Evolutionary conservation across 164 flowering plant species (phyloP).

Genomic region (Hamamelis virginiana): DNA sequence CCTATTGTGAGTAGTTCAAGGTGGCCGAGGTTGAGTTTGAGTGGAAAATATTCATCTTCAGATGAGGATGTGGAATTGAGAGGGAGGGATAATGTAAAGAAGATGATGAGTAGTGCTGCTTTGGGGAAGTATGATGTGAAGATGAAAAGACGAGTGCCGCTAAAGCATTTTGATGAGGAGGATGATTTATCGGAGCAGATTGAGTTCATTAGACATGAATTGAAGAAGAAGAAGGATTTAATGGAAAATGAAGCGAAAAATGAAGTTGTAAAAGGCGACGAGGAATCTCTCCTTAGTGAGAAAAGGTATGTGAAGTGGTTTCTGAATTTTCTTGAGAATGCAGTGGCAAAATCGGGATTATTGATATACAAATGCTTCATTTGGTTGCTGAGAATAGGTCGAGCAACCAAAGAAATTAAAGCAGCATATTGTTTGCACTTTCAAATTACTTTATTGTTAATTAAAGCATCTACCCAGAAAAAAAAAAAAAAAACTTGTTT

Average conservation of each 20-base stretch:
- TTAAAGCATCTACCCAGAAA: no score
- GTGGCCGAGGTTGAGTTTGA: conserved; percentile 30
- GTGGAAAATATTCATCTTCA: conserved; percentile 13
- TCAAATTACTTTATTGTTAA: no score
- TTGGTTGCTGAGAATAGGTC: no score
- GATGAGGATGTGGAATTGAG: conserved; percentile 23
- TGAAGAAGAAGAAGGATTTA: conserved; percentile 45
- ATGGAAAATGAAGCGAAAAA: conserved; percentile 21
- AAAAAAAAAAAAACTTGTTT: no score
- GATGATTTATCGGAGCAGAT: conserved; percentile 40
- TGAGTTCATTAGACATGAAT: conserved; percentile 56
- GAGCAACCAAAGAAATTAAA: neutral
- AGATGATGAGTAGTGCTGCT: conserved; percentile 60
- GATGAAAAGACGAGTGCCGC: conserved; percentile 41
- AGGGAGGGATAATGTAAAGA: conserved; percentile 29
- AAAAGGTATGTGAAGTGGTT: conserved; percentile 51
- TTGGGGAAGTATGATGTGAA: conserved; percentile 71
- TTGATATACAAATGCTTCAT: neutral
- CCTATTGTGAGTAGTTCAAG: conserved; percentile 1
- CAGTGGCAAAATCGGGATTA: neutral
- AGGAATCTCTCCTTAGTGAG: conserved; percentile 45
- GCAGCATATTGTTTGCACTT: no score
- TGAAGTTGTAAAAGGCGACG: conserved; percentile 20
- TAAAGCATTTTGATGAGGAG: conserved; percentile 46
- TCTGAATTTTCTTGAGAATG: neutral